Base-by-base conservation (phyloP, 129 eudicot genomes). In the Chrysanthemum seticuspe region DNA sequence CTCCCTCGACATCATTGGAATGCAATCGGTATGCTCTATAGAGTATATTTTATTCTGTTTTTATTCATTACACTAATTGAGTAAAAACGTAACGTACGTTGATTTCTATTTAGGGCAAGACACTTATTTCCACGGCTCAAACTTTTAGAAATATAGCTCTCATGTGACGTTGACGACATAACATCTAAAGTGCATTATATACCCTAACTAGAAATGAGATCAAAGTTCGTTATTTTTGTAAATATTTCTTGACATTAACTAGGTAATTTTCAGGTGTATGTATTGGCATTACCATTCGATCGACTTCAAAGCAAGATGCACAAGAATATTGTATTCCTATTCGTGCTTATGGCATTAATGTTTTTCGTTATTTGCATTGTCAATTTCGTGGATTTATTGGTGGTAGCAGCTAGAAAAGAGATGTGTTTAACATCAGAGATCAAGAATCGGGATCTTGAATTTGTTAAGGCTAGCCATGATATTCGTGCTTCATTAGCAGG, bases 401-500 rank as follows among this genome's bases (percentile, higher is more conserved):
- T 75, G 12, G 57, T 50, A 70, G 83, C 84, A 36, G 80, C 82
- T 12, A 68, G 80, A 70, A 85, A 74, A 68, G 87, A 83, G 85
- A 68, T 62, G 82, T 31, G 71, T 27, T 66, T 87, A 19, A 73
- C 84, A 53, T 78, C 77, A 45, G 87, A 85, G 60, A 79, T 87
- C 71, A 85, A 71, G 81, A 83, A 80, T 16, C 87, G 78, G 62
- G 87, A 85, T 76, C 73, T 74, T n/a, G 91, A 89, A 8, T 87
- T 85, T 72, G 92, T 85, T 15, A 80, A 67, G 2, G 95, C 91
- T 19, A 87, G 91, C 83, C 98, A 92, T 64, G 96, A 92, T 14
- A 78, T 89, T 1, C 93, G 98, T 14, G 87, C 85, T 60, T 76
- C 82, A 15, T 62, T 92, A 49, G 89, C 89, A 64, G 93, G 90